phyloP scores from a whole-genome alignment of 306 rosid genomes.

The Sicyos edulis region DNA sequence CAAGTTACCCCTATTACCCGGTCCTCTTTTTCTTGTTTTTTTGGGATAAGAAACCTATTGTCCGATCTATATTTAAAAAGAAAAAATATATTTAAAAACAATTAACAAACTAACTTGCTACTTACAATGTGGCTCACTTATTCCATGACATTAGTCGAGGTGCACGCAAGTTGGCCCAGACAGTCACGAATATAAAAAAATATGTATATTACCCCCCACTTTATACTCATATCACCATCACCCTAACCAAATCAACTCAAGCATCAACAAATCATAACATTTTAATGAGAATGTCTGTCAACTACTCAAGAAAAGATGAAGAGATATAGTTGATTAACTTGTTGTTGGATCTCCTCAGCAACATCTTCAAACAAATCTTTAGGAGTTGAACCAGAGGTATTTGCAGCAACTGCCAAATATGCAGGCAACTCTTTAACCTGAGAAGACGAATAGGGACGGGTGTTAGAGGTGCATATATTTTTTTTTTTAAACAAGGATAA shows the following conservation, averaged over 20 bases:
- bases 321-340: slow-evolving; percentile 41
- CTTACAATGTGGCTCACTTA: no score
- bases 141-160: no score
- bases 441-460: slow-evolving; percentile 3
- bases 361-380: slow-evolving; percentile 86
- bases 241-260: slow-evolving; percentile 10
- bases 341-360: slow-evolving; percentile 76
- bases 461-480: background rate
- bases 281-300: slow-evolving; percentile 4
- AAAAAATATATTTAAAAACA: background rate
- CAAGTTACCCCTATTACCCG: background rate
- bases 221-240: background rate
- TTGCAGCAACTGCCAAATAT: slow-evolving; percentile 68
- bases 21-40: background rate
- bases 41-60: no score
- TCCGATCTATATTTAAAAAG: no score
- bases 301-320: slow-evolving; percentile 16
- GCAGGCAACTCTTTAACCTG: slow-evolving; percentile 76
- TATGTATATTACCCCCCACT: background rate
- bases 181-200: no score
- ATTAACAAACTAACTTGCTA: background rate
- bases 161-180: no score
- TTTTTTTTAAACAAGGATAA: no score
- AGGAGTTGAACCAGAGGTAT: slow-evolving; percentile 82
- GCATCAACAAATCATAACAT: background rate